Evolutionary conservation across 2,329 filamentous ascomycete species (phyloP), one percentile per base, ranked within the genome.

Genomic region (Hansfordia pulvinata): DNA sequence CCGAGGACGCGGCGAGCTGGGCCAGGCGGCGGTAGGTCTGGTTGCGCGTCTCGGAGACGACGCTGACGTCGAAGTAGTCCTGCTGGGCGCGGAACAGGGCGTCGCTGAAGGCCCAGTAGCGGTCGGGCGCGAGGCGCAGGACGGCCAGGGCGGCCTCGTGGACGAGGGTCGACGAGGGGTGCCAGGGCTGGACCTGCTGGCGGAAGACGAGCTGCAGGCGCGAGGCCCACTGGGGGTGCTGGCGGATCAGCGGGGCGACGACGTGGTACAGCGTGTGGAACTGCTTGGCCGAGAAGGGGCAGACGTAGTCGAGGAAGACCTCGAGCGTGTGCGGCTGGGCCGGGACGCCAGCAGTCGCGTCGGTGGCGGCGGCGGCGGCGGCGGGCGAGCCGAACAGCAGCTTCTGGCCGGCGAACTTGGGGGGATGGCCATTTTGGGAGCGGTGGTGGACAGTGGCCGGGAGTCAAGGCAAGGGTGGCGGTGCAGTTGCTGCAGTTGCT

Each of bases 181-280:
- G 86, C 88, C 88, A 93, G 10, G 85, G 84, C 58, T 93, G 85
- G 43, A 94, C 72, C 50, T 93, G 85, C 50, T 88, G 86, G 26
- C 86, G 78, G 62, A 94, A 82, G 44, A 96, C 69, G 40, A 93
- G 62, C 41, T 80, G 66, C 3, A 93, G 57, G 34, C 63, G 64
- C 32, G 59, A 39, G 10, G 59, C 49, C 49, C 59, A 62, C 14
- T 56, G 41, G 36, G 79, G 74, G 41, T 74, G 73, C 26, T 61
- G 41, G 34, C 64, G 60, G 39, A 93, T 62, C 25, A 69, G 50
- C 1, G 81, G 76, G 32, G 70, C 60, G 31, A 93, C 69, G 17
- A 61, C 54, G 30, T 53, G 58, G 53, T 77, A 76, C 40, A 94
- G 56, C 3, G 80, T 88, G 35, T 75, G 69, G 69, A 90, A 94